Evolutionary conservation across 768 basidiomycete species (phyloP).

Genomic region (Clitopilus passeckerianus): DNA sequence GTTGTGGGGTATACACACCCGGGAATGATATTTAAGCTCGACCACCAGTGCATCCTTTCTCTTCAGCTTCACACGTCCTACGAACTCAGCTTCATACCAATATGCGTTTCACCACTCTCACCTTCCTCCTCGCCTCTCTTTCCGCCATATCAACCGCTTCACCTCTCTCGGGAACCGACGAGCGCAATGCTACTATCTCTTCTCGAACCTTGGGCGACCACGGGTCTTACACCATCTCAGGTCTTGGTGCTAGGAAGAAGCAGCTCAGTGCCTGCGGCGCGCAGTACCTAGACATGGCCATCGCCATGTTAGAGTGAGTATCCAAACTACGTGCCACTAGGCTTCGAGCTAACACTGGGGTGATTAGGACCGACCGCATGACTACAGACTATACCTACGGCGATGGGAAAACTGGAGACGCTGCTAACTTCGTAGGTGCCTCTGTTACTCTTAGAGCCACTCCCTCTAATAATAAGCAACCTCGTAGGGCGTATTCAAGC

Average conservation of each 20-base stretch:
- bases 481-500: constrained; percentile 7
- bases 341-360: too few relatives aligned
- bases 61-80: too few relatives aligned
- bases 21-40: too few relatives aligned
- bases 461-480: not conserved
- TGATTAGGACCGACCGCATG: constrained; percentile 5
- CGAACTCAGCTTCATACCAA: not conserved
- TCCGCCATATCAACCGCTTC: not conserved
- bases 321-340: too few relatives aligned
- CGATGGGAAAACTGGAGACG: constrained; percentile 7
- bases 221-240: constrained; percentile 6
- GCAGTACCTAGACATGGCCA: constrained; percentile 5
- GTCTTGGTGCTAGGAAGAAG: constrained; percentile 7
- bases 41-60: too few relatives aligned
- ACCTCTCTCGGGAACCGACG: not conserved
- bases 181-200: not conserved
- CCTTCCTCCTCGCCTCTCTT: not conserved
- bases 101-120: not conserved
- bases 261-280: constrained; percentile 9
- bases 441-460: not conserved
- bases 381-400: constrained; percentile 7
- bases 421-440: constrained; percentile 4
- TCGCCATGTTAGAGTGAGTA: constrained; percentile 4
- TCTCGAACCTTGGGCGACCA: constrained; percentile 2
- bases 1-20: too few relatives aligned